Conservation (phyloP, 805 yeast genomes). For the Kodamaea kaohsiungensis region DNA sequence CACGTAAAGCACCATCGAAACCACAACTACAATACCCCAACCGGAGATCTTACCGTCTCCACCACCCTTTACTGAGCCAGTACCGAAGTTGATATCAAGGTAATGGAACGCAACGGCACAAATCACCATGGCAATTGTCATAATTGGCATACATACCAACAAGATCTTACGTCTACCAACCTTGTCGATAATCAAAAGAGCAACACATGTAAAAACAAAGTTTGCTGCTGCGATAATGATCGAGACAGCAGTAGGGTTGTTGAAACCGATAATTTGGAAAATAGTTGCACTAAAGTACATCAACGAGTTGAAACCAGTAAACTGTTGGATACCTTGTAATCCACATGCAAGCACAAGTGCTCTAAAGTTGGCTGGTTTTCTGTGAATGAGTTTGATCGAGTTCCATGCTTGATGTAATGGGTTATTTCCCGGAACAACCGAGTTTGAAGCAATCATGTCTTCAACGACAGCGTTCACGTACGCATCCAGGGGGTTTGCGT, state of each 20-base stretch:
- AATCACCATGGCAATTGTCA: constrained; percentile 72
- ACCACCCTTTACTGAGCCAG: constrained; percentile 39
- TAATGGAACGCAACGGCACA: constrained; percentile 93
- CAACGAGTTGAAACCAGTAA: constrained; percentile 93
- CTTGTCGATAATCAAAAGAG: constrained; percentile 81
- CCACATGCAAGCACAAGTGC: constrained; percentile 92
- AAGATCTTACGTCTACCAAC: constrained; percentile 87
- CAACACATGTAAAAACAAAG: constrained; percentile 82
- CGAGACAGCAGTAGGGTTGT: constrained; percentile 91
- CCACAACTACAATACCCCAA: constrained; percentile 87
- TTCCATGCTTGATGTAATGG: constrained; percentile 55
- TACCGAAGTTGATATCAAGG: constrained; percentile 60
- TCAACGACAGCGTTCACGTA: constrained; percentile 66
- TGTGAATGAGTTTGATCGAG: constrained; percentile 63
- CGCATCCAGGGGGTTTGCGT: constrained; percentile 61
- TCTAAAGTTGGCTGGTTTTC: constrained; percentile 76
- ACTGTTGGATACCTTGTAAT: constrained; percentile 93
- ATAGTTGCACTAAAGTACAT: constrained; percentile 95
- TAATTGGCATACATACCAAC: constrained; percentile 78
- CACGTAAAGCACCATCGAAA: constrained; percentile 83
- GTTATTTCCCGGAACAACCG: constrained; percentile 40
- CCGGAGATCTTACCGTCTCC: constrained; percentile 55
- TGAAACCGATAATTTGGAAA: constrained; percentile 86
- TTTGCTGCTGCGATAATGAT: constrained; percentile 93
- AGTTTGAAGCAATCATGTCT: constrained; percentile 55